A percentile compares a stretch with the other conserved stretches of the same genome.
Evolutionary conservation across 257 asterid genomes (phyloP).

Genomic region (Coffea eugenioides): DNA sequence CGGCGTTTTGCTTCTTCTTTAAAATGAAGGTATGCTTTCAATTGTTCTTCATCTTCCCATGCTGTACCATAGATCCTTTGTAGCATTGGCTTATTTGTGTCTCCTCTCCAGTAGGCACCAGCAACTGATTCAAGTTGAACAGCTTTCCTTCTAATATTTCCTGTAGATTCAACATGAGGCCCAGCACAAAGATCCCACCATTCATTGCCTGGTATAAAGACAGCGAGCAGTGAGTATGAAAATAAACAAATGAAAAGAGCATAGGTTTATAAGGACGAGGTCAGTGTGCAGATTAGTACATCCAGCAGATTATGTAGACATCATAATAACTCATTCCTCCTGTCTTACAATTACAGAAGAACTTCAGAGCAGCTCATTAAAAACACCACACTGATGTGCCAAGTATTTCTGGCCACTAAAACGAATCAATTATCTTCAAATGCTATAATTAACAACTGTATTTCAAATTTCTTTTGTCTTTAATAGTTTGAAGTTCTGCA

Average conservation of each 20-base stretch:
- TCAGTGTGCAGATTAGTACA: constrained; percentile 8
- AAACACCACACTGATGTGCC: neutral
- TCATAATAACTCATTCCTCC: neutral
- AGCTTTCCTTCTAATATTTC: constrained; percentile 77
- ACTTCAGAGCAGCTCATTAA: neutral
- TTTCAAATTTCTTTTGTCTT: neutral
- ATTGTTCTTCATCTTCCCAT: constrained; percentile 93
- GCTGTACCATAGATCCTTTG: constrained; percentile 98
- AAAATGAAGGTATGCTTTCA: constrained; percentile 81
- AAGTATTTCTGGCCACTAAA: neutral
- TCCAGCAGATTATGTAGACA: neutral
- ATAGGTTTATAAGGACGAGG: neutral
- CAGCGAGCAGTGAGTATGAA: neutral
- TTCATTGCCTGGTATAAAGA: constrained; percentile 56
- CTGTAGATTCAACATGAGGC: constrained; percentile 98
- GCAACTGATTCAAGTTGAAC: constrained; percentile 96
- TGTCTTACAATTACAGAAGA: neutral
- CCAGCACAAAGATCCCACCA: constrained; percentile 99
- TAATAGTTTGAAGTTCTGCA: neutral
- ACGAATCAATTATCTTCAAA: neutral
- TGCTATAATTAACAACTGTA: neutral
- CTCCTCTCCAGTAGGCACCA: constrained; percentile 99
- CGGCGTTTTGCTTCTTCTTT: constrained; percentile 98
- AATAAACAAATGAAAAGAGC: neutral
- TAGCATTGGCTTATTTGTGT: constrained; percentile 77